These are phyloP conservation scores for Aspergillus oerlinghausenensis DNA, from an alignment of 2,329 filamentous ascomycete genomes.

Conservation along the genomic window DNA sequence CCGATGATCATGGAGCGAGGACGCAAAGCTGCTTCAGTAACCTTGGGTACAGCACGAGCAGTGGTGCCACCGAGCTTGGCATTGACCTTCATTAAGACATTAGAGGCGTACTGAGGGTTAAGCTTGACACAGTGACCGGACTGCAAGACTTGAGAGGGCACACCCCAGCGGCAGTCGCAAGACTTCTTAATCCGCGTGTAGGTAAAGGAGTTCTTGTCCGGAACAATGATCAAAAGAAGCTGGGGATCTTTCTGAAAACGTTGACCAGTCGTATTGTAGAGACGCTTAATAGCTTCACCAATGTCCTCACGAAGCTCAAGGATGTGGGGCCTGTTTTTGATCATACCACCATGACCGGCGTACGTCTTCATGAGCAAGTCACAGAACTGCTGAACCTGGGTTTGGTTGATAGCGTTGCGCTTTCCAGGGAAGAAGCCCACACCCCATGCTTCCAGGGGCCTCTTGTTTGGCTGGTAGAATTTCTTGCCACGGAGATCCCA, in stretches of 20 bases:
- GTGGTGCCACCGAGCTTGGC: conserved; percentile 88
- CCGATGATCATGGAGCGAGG: conserved; percentile 74
- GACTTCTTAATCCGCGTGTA: conserved; percentile 89
- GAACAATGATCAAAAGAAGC: conserved; percentile 74
- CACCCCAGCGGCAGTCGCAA: conserved; percentile 77
- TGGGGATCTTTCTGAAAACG: conserved; percentile 58
- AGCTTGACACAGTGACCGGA: conserved; percentile 63
- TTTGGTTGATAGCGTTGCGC: conserved; percentile 42
- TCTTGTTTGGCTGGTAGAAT: conserved; percentile 63
- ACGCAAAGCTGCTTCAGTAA: conserved; percentile 34
- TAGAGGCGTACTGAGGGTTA: conserved; percentile 81
- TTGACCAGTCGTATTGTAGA: conserved; percentile 54
- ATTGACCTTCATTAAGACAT: conserved; percentile 95
- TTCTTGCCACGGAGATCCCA: conserved; percentile 85
- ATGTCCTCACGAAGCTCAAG: conserved; percentile 42
- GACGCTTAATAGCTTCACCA: conserved; percentile 51
- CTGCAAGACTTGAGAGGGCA: conserved; percentile 79
- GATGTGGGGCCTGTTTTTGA: conserved; percentile 45
- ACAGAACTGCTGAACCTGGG: conserved; percentile 50
- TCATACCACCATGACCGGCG: conserved; percentile 55
- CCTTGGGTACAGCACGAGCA: conserved; percentile 45
- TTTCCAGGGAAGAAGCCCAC: conserved; percentile 62
- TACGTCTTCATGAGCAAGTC: conserved; percentile 60
- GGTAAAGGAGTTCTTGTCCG: conserved; percentile 62
- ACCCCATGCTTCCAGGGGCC: conserved; percentile 67